Evolutionary conservation across 352 stramenopile genomes (phyloP), one percentile per base, ranked within the genome.

Genomic region (Pythium rishiriense): DNA sequence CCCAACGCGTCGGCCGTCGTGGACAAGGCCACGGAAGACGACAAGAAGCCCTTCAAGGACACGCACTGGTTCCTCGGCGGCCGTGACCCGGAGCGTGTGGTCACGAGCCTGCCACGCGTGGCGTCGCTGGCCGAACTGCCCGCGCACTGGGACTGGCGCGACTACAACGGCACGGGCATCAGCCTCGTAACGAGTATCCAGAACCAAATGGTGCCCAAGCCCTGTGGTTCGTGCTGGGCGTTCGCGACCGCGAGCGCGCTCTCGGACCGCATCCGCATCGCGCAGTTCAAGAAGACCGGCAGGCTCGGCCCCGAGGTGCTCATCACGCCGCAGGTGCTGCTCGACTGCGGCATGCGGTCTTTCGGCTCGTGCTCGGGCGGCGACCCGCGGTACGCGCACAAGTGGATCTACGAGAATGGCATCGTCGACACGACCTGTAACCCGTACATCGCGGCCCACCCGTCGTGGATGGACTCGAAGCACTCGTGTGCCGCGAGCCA

Each of bases 341-440:
- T 93, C 5, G 82, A 93, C 63, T 93, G 84, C 47, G 84, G 84
- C 29, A 93, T 93, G 84, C 81, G 82, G 7, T 90, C 80, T 2
- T 93, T 93, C 46, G 81, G 84, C 15, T 93, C 84, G 50, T 91
- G 84, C 62, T 79, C 75, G 21, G 84, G 84, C n/a, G 84, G 84
- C n/a, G 84, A 93, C 28, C 83, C 83, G 15, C 76, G 83, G n/a
- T 87, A 87, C 42, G 83, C 83, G 21, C 83, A 93, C 72, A 87
- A 93, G 64, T 93, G 84, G 84, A 93, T 93, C 60, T 78, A 89
- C 41, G 80, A 90, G 64, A 88, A 93, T 42, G 84, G 84, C 41
- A 91, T 93, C 52, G 84, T 93, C 10, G 84, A 93, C 66, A 75
- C 75, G 72, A 93, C 84, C 4, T 93, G 84, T 58, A 93, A 87